These are phyloP conservation scores for Xylaria multiplex DNA, from an alignment of 2,329 filamentous ascomycete species.

Conservation along the genomic window DNA sequence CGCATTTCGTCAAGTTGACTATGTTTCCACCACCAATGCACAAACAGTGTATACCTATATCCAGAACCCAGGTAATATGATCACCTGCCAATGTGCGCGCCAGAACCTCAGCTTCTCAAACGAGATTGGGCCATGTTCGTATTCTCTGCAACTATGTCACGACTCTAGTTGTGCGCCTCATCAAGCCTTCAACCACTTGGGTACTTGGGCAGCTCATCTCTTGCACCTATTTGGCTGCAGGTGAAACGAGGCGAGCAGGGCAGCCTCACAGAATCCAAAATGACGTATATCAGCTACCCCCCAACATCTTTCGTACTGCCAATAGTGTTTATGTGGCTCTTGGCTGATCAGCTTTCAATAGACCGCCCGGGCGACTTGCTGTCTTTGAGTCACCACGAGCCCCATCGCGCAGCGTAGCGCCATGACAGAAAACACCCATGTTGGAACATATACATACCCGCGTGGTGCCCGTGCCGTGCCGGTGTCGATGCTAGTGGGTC, in stretches of 20 bases:
- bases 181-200: neutral
- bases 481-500: neutral
- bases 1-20: too few species aligned
- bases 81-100: neutral
- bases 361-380: slow-evolving; percentile 6
- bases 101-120: neutral
- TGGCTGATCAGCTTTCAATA: neutral
- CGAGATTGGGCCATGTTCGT: slow-evolving; percentile 1
- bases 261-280: slow-evolving; percentile 12
- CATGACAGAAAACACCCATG: neutral
- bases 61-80: slow-evolving; percentile 2
- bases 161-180: slow-evolving; percentile 12
- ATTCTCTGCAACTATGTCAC: slow-evolving; percentile 2
- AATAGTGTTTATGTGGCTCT: neutral
- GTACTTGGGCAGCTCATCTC: slow-evolving; percentile 15
- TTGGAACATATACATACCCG: neutral
- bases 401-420: neutral
- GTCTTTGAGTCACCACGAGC: slow-evolving; percentile 11
- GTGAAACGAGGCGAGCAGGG: slow-evolving; percentile 22
- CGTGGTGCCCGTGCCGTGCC: too few species aligned
- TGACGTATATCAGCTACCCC: slow-evolving; percentile 10
- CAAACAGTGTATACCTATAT: neutral
- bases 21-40: too few species aligned
- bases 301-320: neutral
- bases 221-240: slow-evolving; percentile 23